Conservation (phyloP, 164 flowering plant genomes). For the Berberis thunbergii region DNA sequence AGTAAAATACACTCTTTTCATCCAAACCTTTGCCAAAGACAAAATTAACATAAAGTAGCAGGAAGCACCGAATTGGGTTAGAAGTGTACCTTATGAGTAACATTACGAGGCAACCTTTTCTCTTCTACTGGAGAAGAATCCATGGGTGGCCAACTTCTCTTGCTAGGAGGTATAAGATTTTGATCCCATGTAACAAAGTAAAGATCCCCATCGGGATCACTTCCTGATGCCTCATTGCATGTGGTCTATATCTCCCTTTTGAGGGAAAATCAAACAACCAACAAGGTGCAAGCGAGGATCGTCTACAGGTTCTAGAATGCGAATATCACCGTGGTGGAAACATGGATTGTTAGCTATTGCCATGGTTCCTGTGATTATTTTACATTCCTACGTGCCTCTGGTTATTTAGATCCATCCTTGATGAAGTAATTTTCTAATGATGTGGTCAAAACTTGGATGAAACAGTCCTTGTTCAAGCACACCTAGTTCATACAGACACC, state of each 20-base stretch:
- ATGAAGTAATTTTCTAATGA: conserved; percentile 58
- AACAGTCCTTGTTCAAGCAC: conserved; percentile 93
- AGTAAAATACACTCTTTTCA: too few relatives aligned
- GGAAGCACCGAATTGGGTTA: not conserved
- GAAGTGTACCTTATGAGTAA: conserved; percentile 25
- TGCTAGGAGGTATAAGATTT: conserved; percentile 76
- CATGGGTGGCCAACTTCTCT: conserved; percentile 71
- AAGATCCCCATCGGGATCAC: conserved; percentile 92
- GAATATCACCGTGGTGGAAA: conserved; percentile 28
- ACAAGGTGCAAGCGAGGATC: not conserved
- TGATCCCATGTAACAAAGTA: conserved; percentile 92
- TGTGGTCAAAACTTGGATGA: conserved; percentile 78
- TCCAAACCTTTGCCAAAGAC: too few relatives aligned
- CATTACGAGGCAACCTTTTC: conserved; percentile 28
- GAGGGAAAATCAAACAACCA: conserved; percentile 66
- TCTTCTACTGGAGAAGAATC: conserved; percentile 50
- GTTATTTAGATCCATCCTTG: conserved; percentile 64
- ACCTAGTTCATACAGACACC: conserved; percentile 76
- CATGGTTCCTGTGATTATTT: conserved; percentile 57
- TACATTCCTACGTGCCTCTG: conserved; percentile 31
- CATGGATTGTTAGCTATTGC: conserved; percentile 90
- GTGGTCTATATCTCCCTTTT: conserved; percentile 87
- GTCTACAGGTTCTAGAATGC: not conserved
- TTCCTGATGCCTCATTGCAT: conserved; percentile 93
- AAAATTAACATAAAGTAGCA: too few relatives aligned